A percentile compares a stretch with the other conserved stretches of the same genome.
Conservation (phyloP, 1,139 yeast genomes). For the Groenewaldozyma auringiensis region DNA sequence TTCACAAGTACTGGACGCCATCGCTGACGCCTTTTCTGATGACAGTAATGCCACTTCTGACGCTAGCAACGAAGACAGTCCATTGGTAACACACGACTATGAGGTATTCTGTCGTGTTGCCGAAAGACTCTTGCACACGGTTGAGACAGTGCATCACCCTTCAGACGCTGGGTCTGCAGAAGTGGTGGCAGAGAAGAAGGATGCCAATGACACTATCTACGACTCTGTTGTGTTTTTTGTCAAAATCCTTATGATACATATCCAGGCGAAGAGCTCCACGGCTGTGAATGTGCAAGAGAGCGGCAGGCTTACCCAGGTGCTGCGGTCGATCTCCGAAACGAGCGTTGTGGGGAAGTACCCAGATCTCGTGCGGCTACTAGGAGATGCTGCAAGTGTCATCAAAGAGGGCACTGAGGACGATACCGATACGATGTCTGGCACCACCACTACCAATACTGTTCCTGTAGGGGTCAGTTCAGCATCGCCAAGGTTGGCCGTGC, state of each 20-base stretch:
- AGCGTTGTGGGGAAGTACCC: slow-evolving; percentile 14
- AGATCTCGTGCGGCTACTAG: slow-evolving; percentile 20
- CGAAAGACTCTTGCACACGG: background rate
- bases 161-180: background rate
- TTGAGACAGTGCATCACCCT: background rate
- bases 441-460: slow-evolving; percentile 6
- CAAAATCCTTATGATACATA: slow-evolving; percentile 53
- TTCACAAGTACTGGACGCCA: slow-evolving; percentile 26
- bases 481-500: background rate
- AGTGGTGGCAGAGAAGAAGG: background rate
- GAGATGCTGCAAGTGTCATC: slow-evolving; percentile 23
- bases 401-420: slow-evolving; percentile 15
- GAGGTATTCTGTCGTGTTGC: slow-evolving; percentile 1
- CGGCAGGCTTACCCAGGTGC: slow-evolving; percentile 32
- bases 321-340: slow-evolving; percentile 38
- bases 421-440: slow-evolving; percentile 19
- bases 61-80: background rate
- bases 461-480: background rate
- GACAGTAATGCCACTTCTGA: too few species aligned
- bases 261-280: slow-evolving; percentile 13
- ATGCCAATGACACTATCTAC: slow-evolving; percentile 18
- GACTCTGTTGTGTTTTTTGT: slow-evolving; percentile 38
- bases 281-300: slow-evolving; percentile 20
- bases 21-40: slow-evolving; percentile 17
- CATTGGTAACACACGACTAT: background rate